Evolutionary conservation across 176 grass and related monocot species (phyloP), one percentile per base, ranked within the genome.

Genomic region (Coix lacrymajobi): DNA sequence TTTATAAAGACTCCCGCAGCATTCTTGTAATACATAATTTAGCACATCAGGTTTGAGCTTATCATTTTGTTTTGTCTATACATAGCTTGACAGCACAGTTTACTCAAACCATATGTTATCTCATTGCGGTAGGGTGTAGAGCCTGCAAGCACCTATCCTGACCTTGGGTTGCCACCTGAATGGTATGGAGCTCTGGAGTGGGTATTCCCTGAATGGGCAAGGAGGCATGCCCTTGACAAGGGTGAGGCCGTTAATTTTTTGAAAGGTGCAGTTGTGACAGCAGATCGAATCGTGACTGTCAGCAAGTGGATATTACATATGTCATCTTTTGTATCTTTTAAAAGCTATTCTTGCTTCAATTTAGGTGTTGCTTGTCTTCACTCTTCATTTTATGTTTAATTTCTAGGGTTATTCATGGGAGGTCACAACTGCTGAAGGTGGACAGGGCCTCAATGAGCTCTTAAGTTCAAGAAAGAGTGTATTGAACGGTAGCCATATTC

Each of bases 141-240:
- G 74, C 88, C 95, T 62, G 92, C 92, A 85, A 95, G 71, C 78
- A 98, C 95, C 79, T 98, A 92, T 89, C 70, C 71, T 61, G 82
- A 93, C 76, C 86, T 98, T 82, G 96, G 92, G 45, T 79, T 98
- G 73, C 87, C 90, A 56, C 68, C 84, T 76, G 91, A 98, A 34
- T 98, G 96, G 96, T 98, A 98, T 86, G 91, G 96, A 62, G 79
- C 96, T 71, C 88, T 98, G 72, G 96, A 98, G 87, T 98, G 96
- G 96, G 87, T 98, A 52, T 98, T 98, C 74, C 96, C 96, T 66
- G 73, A 88, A 69, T 98, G 92, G 92, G 92, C 96, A 72, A 95
- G 96, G 52, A 90, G 74, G 60, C 96, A 98, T 84, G 91, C 96
- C 75, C 90, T 98, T 83, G 96, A 95, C 68, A 95, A 90, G 85